Conservation (phyloP, 2,329 filamentous ascomycete genomes). For the Fusarium cicatricum region DNA sequence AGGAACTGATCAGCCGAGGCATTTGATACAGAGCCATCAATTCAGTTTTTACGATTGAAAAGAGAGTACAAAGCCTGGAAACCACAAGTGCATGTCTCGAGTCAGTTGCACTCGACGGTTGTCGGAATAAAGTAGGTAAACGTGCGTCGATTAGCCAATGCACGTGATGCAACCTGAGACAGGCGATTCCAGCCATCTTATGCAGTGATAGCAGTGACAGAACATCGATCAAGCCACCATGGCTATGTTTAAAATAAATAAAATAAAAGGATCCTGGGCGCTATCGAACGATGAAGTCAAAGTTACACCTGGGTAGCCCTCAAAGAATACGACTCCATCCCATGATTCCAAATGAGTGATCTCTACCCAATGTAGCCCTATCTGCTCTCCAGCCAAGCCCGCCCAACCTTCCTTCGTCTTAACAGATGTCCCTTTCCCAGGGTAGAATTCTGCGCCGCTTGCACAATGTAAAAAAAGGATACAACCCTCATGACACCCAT, state of each 20-base stretch:
- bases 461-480: constrained; percentile 8
- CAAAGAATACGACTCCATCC: background rate
- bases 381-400: constrained; percentile 5
- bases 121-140: background rate
- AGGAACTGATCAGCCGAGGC: constrained; percentile 10
- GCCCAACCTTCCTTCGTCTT: background rate
- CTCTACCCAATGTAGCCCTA: background rate
- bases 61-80: constrained; percentile 8
- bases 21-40: constrained; percentile 3
- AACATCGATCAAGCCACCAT: constrained; percentile 1
- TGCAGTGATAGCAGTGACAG: constrained; percentile 10
- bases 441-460: constrained; percentile 14
- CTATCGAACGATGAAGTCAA: no score
- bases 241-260: background rate
- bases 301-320: background rate
- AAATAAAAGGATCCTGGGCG: no score
- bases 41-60: background rate
- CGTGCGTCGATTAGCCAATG: constrained; percentile 1
- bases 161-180: constrained; percentile 28
- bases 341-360: constrained; percentile 17
- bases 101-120: constrained; percentile 1
- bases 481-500: constrained; percentile 22
- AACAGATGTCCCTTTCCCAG: constrained; percentile 3
- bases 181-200: constrained; percentile 5
- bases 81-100: background rate